Conservation (phyloP, 148 eudicot species). For the Silene uniflora region DNA sequence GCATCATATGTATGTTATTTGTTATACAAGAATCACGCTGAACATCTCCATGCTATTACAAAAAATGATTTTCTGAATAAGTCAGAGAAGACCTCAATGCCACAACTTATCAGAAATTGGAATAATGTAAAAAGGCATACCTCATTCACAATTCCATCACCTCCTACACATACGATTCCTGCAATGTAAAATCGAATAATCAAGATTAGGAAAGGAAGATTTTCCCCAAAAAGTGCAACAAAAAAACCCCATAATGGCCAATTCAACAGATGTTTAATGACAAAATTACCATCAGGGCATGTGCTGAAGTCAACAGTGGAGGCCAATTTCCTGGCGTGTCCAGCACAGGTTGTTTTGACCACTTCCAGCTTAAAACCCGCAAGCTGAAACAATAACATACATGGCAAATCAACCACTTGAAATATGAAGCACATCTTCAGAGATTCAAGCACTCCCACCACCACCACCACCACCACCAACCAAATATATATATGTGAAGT, state of each 20-base stretch:
- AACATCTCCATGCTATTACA: neutral
- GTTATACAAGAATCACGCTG: neutral
- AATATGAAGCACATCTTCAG: neutral
- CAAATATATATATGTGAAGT: neutral
- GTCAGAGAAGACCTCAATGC: neutral
- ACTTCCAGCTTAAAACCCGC: constrained; percentile 96
- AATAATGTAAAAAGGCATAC: constrained; percentile 33
- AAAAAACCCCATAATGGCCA: constrained; percentile 5
- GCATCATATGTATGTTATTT: neutral
- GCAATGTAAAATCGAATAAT: constrained; percentile 17
- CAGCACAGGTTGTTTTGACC: constrained; percentile 87
- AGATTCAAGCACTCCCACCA: neutral
- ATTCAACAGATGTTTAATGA: constrained; percentile 1
- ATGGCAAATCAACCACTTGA: constrained; percentile 19
- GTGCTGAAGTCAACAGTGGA: constrained; percentile 86
- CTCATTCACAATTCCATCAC: constrained; percentile 99
- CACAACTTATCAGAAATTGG: neutral
- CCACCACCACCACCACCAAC: neutral
- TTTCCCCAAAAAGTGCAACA: constrained; percentile 3
- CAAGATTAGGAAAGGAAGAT: neutral
- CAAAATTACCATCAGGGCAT: constrained; percentile 89
- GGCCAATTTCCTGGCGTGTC: constrained; percentile 91
- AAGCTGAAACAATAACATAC: constrained; percentile 57
- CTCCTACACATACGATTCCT: constrained; percentile 97
- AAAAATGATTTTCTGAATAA: neutral